Evolutionary conservation across 768 basidiomycete species (phyloP).

Genomic region (Tricholoma flavovirens): DNA sequence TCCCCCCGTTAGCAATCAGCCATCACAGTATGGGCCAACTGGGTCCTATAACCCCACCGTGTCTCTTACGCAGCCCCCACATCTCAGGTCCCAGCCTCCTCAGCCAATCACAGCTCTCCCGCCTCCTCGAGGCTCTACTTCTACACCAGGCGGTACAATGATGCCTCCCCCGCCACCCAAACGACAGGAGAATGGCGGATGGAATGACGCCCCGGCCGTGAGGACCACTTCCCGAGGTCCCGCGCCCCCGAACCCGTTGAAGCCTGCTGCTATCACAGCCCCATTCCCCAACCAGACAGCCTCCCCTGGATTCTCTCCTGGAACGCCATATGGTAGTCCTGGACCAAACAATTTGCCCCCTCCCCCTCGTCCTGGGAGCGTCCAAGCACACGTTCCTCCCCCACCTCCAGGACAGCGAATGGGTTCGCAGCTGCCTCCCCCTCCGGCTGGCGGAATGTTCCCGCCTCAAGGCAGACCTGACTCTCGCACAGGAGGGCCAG

Average conservation of each 20-base stretch:
- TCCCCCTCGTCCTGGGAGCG: slow-evolving; percentile 61
- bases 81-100: slow-evolving; percentile 30
- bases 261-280: slow-evolving; percentile 71
- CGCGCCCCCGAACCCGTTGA: slow-evolving; percentile 39
- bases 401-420: slow-evolving; percentile 31
- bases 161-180: slow-evolving; percentile 50
- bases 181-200: slow-evolving; percentile 69
- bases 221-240: slow-evolving; percentile 46
- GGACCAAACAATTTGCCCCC: slow-evolving; percentile 43
- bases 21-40: slow-evolving; percentile 28
- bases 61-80: slow-evolving; percentile 36
- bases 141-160: slow-evolving; percentile 18
- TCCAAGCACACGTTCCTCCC: slow-evolving; percentile 42
- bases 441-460: slow-evolving; percentile 22
- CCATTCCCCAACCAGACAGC: slow-evolving; percentile 75
- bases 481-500: slow-evolving; percentile 19
- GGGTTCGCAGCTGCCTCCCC: slow-evolving; percentile 24
- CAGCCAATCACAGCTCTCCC: slow-evolving; percentile 35
- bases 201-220: slow-evolving; percentile 83
- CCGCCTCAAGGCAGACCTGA: slow-evolving; percentile 29
- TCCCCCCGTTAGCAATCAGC: slow-evolving; percentile 9
- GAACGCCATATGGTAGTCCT: slow-evolving; percentile 41
- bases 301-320: slow-evolving; percentile 39
- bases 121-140: slow-evolving; percentile 35
- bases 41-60: slow-evolving; percentile 13